Percentiles rank a stretch among this genome's conserved stretches.
Conservation (phyloP, 306 rosid genomes). For the Quercus ilex region DNA sequence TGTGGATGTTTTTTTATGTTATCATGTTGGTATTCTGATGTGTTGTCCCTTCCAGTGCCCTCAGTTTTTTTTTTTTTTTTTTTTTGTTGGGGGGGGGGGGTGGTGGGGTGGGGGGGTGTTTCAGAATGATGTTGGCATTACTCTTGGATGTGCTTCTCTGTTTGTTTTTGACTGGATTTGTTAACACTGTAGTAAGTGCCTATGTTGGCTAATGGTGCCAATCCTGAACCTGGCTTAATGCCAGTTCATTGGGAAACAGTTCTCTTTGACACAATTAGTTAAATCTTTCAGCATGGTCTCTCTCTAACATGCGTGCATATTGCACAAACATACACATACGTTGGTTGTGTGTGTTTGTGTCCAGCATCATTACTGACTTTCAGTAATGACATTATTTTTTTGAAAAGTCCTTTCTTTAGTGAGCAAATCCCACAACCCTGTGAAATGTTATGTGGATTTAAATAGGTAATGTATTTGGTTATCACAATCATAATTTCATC, state of each 20-base stretch:
- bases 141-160: too few relatives aligned
- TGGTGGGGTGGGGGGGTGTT: too few relatives aligned
- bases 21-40: too few relatives aligned
- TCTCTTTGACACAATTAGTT: background rate
- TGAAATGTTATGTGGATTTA: background rate
- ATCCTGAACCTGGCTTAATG: too few relatives aligned
- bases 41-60: too few relatives aligned
- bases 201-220: too few relatives aligned
- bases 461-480: background rate
- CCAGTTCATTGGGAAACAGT: background rate
- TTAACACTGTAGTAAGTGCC: too few relatives aligned
- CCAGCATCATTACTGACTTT: background rate
- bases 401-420: background rate
- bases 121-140: too few relatives aligned
- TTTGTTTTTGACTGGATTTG: too few relatives aligned
- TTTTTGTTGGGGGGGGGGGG: fast-evolving
- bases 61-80: too few relatives aligned
- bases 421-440: background rate
- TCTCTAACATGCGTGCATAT: background rate
- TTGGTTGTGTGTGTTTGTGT: background rate
- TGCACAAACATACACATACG: background rate
- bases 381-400: background rate
- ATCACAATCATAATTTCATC: background rate
- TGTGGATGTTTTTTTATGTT: too few relatives aligned
- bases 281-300: background rate